Percentiles rank a stretch among this genome's conserved stretches.
Evolutionary conservation across 2,329 filamentous ascomycete species (phyloP).

Genomic region (Aspergillus udagawae): DNA sequence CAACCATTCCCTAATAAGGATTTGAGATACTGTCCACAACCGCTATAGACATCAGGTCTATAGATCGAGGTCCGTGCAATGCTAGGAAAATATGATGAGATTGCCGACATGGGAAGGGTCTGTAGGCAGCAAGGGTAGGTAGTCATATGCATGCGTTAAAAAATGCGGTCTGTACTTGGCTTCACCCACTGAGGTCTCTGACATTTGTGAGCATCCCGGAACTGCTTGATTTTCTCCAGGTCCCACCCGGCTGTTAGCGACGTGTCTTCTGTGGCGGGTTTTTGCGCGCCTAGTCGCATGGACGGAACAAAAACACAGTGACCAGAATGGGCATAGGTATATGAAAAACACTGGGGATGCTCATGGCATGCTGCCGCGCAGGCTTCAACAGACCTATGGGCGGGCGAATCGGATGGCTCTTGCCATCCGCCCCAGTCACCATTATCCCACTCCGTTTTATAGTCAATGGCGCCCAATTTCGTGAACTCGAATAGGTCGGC

Average conservation of each 20-base stretch:
- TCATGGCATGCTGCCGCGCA: conserved; percentile 25
- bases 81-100: too few species aligned
- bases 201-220: conserved; percentile 16
- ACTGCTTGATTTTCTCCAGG: conserved; percentile 21
- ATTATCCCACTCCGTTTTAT: conserved; percentile 33
- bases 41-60: too few species aligned
- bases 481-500: conserved; percentile 30
- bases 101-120: too few species aligned
- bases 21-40: too few species aligned
- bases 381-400: conserved; percentile 26
- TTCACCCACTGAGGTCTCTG: not conserved
- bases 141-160: not conserved
- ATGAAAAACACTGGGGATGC: conserved; percentile 21
- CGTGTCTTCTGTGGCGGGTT: conserved; percentile 5
- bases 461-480: conserved; percentile 16
- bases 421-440: conserved; percentile 30
- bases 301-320: conserved; percentile 21
- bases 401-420: conserved; percentile 21
- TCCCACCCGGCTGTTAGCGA: conserved; percentile 25
- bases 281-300: conserved; percentile 20
- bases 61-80: too few species aligned
- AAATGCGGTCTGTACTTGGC: not conserved
- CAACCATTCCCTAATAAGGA: too few species aligned
- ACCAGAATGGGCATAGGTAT: conserved; percentile 19
- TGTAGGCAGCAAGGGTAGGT: too few species aligned